Base-by-base conservation (phyloP, 495 filamentous ascomycete genomes). In the Aspergillus olivimuriae region DNA sequence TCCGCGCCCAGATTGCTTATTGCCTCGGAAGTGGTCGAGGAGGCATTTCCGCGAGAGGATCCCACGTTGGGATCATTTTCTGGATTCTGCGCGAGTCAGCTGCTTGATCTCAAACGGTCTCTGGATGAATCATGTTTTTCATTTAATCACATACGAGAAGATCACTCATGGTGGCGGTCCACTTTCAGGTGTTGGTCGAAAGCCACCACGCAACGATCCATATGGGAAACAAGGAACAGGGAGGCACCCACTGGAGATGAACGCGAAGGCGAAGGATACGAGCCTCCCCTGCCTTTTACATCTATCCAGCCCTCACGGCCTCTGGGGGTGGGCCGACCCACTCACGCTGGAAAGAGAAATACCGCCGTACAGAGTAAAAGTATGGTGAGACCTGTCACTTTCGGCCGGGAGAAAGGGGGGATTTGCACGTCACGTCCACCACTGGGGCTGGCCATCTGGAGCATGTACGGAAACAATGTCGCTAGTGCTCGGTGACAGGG, bases 31-130 rank as follows among this genome's bases (percentile, higher is more conserved):
- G 63, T 61, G 1, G 63, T 63, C 5, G 68, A 57, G 6, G 61
- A 61, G 1, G 68, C 62, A 51, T 68, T 56, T n/a, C 65, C 63
- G 34, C 65, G 65, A 16, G 66, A 62, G 8, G 68, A 68, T 4
- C 68, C 68, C 31, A 72, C 39, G 48, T 72, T 72, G 12, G 68
- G 57, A 37, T 72, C 68, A 55, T 59, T 64, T 37, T 53, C 62
- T 14, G 65, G 57, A 43, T 66, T 52, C 16, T 39, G 51, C 12
- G 16, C 11, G 16, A 4, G 15, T 28, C 18, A 22, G 23, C 3
- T 22, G 22, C 24, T 5, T 6, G 11, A 6, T 28, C 6, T 28
- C 24, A 6, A 28, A 11, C 6, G 11, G 11, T 5, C 6, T 28
- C 24, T 28, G 24, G 24, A 6, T n/a, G n/a, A n/a, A n/a, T n/a